These are phyloP conservation scores for Pythium guiyangense DNA, from an alignment of 352 stramenopile genomes.

Conservation along the genomic window DNA sequence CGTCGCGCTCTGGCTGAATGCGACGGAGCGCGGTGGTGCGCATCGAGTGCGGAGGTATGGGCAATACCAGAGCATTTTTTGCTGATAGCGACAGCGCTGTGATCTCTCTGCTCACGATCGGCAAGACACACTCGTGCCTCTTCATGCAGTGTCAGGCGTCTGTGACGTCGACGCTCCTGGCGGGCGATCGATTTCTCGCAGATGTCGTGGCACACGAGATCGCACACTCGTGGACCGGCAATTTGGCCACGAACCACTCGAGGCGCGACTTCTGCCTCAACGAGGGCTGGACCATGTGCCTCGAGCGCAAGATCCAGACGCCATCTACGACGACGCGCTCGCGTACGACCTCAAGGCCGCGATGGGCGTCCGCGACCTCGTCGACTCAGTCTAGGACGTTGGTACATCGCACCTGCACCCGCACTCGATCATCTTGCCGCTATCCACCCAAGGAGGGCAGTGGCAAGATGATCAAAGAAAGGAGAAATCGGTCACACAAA, in stretches of 20 bases:
- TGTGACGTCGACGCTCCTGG: conserved; percentile 95
- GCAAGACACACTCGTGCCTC: conserved; percentile 93
- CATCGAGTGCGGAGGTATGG: no score
- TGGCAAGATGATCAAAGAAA: no score
- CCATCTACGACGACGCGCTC: conserved; percentile 34
- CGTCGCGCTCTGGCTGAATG: no score
- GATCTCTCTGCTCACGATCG: conserved; percentile 93
- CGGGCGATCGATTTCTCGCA: conserved; percentile 92
- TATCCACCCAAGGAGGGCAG: no score
- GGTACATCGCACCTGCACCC: conserved; percentile 81
- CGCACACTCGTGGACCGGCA: conserved; percentile 95
- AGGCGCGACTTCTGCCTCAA: conserved; percentile 98
- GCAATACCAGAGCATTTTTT: no score
- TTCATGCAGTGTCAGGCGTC: conserved; percentile 94
- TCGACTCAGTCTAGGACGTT: conserved; percentile 39
- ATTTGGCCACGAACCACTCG: conserved; percentile 95
- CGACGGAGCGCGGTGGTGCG: no score
- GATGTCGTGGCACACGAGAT: conserved; percentile 98
- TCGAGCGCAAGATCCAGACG: conserved; percentile 96
- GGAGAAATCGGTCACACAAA: no score
- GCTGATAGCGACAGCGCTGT: no score
- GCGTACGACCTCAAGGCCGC: conserved; percentile 53
- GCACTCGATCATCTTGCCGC: conserved; percentile 84
- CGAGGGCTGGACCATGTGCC: conserved; percentile 96
- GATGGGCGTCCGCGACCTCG: conserved; percentile 36